A percentile compares a stretch with the other conserved stretches of the same genome.
Conservation (phyloP, 768 basidiomycete genomes). For the Gloeopeniophorella convolvens region DNA sequence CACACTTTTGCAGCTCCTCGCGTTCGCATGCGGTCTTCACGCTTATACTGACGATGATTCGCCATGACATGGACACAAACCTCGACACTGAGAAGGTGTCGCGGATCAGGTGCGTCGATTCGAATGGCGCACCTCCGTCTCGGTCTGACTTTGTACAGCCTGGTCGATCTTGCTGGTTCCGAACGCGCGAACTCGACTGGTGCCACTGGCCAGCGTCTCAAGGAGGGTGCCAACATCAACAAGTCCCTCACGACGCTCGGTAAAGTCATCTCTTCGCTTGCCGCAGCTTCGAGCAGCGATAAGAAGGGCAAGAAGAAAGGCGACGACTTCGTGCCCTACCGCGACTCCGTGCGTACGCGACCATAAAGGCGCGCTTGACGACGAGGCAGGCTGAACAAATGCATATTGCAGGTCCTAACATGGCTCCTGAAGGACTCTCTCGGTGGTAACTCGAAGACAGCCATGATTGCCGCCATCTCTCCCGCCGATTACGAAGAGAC, state of each 20-base stretch:
- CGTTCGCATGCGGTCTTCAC: slow-evolving; percentile 99
- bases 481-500: slow-evolving; percentile 99
- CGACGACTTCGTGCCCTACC: slow-evolving; percentile 94
- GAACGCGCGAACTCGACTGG: slow-evolving; percentile 98
- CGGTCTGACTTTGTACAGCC: slow-evolving; percentile 34
- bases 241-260: slow-evolving; percentile 97
- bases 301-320: slow-evolving; percentile 77
- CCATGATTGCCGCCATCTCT: slow-evolving; percentile 98
- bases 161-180: slow-evolving; percentile 95
- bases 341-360: slow-evolving; percentile 78
- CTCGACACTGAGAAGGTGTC: slow-evolving; percentile 99
- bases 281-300: slow-evolving; percentile 51
- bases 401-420: slow-evolving; percentile 67
- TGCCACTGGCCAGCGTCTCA: slow-evolving; percentile 91
- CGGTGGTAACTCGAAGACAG: slow-evolving; percentile 95
- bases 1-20: slow-evolving; percentile 55
- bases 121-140: not conserved
- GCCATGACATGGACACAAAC: slow-evolving; percentile 75
- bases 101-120: slow-evolving; percentile 66
- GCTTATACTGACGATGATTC: slow-evolving; percentile 87
- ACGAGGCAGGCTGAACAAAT: not conserved
- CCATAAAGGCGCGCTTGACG: not conserved
- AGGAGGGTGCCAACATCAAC: slow-evolving; percentile 98
- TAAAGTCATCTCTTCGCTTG: slow-evolving; percentile 91
- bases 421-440: slow-evolving; percentile 98